Conservation (phyloP, 805 yeast genomes). For the Wickerhamomyces hampshirensis region DNA sequence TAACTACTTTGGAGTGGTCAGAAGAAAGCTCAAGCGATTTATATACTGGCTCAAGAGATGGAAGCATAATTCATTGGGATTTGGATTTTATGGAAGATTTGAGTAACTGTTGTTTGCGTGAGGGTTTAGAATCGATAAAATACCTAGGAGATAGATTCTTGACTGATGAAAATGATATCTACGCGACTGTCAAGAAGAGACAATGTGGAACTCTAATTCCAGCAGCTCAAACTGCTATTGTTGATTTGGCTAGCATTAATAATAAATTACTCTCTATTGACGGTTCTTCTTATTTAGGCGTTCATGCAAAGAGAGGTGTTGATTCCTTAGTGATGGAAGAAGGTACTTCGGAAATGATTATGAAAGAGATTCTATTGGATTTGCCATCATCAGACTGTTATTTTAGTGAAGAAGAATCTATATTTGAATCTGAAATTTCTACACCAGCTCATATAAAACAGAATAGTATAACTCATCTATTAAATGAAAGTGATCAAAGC, state of each 20-base stretch:
- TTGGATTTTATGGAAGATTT: conserved; percentile 30
- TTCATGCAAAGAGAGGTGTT: conserved; percentile 36
- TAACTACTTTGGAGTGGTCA: conserved; percentile 61
- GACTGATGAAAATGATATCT: conserved; percentile 24
- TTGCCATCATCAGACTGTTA: conserved; percentile 8
- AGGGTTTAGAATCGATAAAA: conserved; percentile 39
- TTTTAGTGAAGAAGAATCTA: conserved; percentile 1
- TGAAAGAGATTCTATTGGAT: conserved; percentile 19
- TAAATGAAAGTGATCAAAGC: conserved; percentile 16
- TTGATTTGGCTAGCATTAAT: conserved; percentile 37
- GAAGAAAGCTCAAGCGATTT: conserved; percentile 43
- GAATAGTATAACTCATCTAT: conserved; percentile 13
- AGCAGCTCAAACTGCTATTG: conserved; percentile 48
- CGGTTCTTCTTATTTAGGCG: conserved; percentile 48
- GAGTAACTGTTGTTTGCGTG: conserved; percentile 39
- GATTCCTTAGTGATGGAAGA: conserved; percentile 20
- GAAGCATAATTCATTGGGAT: conserved; percentile 69
- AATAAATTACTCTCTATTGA: conserved; percentile 48
- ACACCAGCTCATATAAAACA: conserved; percentile 13
- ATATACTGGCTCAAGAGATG: conserved; percentile 60
- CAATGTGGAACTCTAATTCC: conserved; percentile 64
- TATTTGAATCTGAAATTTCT: not conserved
- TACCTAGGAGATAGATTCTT: conserved; percentile 26
- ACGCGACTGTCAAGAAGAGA: conserved; percentile 32
- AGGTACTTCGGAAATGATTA: conserved; percentile 16